These are phyloP conservation scores for Lotus japonicus DNA, from an alignment of 306 rosid genomes.

Conservation along the genomic window DNA sequence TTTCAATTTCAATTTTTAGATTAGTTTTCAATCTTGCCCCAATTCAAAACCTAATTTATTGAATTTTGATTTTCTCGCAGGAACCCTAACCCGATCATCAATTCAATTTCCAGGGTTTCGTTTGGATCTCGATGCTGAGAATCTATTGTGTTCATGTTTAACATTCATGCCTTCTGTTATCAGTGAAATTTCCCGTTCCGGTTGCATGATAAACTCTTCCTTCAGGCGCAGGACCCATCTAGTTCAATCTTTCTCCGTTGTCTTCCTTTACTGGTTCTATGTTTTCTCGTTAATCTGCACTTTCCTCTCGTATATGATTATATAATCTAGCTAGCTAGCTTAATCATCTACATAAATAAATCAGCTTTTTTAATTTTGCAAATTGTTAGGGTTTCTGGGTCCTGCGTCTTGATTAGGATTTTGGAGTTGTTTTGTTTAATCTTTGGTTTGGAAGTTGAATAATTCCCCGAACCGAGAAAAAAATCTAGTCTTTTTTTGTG, in stretches of 20 bases:
- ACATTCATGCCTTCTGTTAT: slow-evolving; percentile 73
- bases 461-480: neutral
- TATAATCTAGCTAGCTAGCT: slow-evolving; percentile 1
- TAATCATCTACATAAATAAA: neutral
- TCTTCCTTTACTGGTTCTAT: slow-evolving; percentile 91
- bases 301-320: neutral
- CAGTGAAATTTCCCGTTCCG: slow-evolving; percentile 77
- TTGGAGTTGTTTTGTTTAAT: neutral
- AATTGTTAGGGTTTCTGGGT: neutral
- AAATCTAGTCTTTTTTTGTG: neutral
- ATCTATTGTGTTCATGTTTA: slow-evolving; percentile 29
- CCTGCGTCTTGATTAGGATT: neutral
- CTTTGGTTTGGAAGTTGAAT: neutral
- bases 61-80: neutral
- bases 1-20: no score
- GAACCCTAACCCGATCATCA: neutral
- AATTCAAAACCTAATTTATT: neutral
- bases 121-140: slow-evolving; percentile 24
- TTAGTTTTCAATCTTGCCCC: no score
- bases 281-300: slow-evolving; percentile 51
- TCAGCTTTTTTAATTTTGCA: neutral
- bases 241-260: slow-evolving; percentile 91
- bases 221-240: slow-evolving; percentile 78
- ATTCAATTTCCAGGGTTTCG: neutral
- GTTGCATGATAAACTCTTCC: slow-evolving; percentile 71